Base-by-base conservation (phyloP, 2,329 filamentous ascomycete genomes). In the Akanthomyces dipterigenus region DNA sequence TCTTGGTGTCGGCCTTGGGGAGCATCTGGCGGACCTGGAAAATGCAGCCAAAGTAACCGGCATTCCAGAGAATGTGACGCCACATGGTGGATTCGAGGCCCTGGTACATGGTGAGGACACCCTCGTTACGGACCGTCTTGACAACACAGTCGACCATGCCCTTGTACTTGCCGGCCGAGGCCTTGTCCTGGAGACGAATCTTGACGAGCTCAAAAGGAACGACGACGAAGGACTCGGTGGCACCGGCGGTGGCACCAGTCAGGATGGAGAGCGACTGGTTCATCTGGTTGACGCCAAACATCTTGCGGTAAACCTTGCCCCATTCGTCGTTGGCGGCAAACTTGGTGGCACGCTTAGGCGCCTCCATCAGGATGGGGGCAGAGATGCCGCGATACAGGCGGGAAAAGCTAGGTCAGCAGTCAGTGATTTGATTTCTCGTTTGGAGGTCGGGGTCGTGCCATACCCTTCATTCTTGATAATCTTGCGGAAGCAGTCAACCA, bases 251-350 rank as follows among this genome's bases (percentile, higher is more conserved):
- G 38, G 95, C 95, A 69, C 95, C 95, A 4, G 95, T 99, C 56
- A 99, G 85, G 66, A 97, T 85, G 26, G 95, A 96, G 63, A 99
- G 85, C 1, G 86, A 85, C 78, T 99, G 95, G 72, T 84, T 98
- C 88, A 96, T 95, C 80, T 96, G 90, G 61, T 85, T 76, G 61
- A 89, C 82, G 67, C 90, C 91, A 73, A 99, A 98, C 55, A 89
- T 74, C 68, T 89, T 88, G 73, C 92, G 90, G 82, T 96, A 99
- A 77, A 97, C 84, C 77, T 92, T 87, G 70, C 95, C 95, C 95
- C 95, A 99, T 75, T 93, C 91, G 75, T 99, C 95, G 78, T 99
- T 99, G 78, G 95, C 95, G 51, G 95, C 93, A 77, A 99, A 99
- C 78, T 99, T 99, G 80, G 91, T 98, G 48, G 93, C 93, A 78